Evolutionary conservation across 2,329 filamentous ascomycete species (phyloP), one percentile per base, ranked within the genome.

Genomic region (Phoma herbarum): DNA sequence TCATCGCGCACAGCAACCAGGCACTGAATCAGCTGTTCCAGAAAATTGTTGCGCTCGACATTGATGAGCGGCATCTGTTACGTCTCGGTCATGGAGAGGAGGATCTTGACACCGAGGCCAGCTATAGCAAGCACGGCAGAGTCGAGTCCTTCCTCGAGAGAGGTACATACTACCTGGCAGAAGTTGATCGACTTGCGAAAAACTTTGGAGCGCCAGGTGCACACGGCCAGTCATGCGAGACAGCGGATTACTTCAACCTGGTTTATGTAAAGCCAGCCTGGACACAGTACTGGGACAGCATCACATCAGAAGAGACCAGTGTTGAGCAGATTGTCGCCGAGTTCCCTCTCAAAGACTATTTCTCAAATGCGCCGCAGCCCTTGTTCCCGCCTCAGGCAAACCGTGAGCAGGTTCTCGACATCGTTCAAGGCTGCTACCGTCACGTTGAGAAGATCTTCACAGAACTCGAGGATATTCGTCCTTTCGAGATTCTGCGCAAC

Each of bases 1-100:
- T 99, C 39, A 88, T 99, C 63, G 95, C 95, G 4, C 95, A 99
- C 77, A 98, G 94, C 78, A 99, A 99, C 73, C 96, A 99, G 77
- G 96, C 95, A 2, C 82, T 99, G 10, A 99, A 99, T 72, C 95
- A 99, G 75, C 84, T 99, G 1, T 99, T 99, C 80, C 91, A 96
- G 69, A 99, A 99, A 80, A 99, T 99, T 61, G 90, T 94, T n/a
- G 91, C 90, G 5, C 83, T 99, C 26, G 93, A 98, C 70, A 98
- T 99, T 66, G 96, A 99, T 71, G 91, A 96, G 78, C 88, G 95
- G 37, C 95, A 99, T 81, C 84, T 99, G 58, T 83, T 99, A 51
- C 90, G 95, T 59, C 84, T 99, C 33, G 95, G 95, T 33, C 95
- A 97, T 75, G 95, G 95, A 39, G 96, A 99, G 76, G 95, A 97